A percentile compares a stretch with the other conserved stretches of the same genome.
Evolutionary conservation across 2,329 filamentous ascomycete species (phyloP).

Genomic region (Hypoxylon sp.): DNA sequence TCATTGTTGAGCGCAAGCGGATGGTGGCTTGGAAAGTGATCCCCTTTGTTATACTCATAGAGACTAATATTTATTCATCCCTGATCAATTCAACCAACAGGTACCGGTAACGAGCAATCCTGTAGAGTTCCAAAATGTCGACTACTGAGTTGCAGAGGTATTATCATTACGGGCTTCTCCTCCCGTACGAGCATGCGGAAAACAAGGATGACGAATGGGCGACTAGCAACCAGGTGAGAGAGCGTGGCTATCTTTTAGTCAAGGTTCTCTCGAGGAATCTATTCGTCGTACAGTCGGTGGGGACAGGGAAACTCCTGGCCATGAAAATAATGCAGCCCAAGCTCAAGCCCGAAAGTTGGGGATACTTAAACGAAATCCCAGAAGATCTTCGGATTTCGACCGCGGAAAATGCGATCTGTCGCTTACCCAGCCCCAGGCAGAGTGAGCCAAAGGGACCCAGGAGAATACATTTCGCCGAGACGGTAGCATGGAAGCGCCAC

Average conservation of each 20-base stretch:
- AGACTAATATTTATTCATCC: neutral
- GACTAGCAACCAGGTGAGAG: neutral
- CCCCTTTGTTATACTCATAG: neutral
- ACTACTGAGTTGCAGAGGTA: neutral
- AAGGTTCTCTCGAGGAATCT: neutral
- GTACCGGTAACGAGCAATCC: neutral
- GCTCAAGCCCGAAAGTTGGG: neutral
- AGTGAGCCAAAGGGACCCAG: neutral
- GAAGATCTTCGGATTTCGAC: neutral
- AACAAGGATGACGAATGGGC: neutral
- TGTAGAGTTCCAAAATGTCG: neutral
- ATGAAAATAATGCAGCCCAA: neutral
- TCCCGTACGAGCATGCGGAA: neutral
- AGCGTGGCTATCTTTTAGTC: neutral
- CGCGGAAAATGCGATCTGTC: neutral
- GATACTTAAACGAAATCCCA: neutral
- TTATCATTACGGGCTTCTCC: neutral
- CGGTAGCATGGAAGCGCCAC: neutral
- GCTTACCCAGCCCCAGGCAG: neutral
- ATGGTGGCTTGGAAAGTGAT: neutral
- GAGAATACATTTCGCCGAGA: neutral
- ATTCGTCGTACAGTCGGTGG: neutral
- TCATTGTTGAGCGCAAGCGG: neutral
- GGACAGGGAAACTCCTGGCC: neutral
- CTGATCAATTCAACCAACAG: neutral